Evolutionary conservation across 2,329 filamentous ascomycete species (phyloP).

Genomic region (Macrophomina pseudophaseolina): DNA sequence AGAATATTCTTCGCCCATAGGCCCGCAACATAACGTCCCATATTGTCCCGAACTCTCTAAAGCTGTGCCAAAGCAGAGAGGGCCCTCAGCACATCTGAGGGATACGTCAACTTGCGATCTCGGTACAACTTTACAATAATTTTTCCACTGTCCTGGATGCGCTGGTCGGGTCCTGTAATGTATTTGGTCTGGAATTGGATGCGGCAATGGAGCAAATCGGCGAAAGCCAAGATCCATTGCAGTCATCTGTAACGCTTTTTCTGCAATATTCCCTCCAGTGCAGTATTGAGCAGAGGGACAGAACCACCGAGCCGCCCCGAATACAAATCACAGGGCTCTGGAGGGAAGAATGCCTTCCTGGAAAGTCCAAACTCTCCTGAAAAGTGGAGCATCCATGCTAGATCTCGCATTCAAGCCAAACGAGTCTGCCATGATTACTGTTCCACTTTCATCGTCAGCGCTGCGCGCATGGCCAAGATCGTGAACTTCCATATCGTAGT

Average conservation of each 20-base stretch:
- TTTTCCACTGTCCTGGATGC: neutral
- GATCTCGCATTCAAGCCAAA: neutral
- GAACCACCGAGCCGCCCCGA: conserved; percentile 11
- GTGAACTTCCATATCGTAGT: neutral
- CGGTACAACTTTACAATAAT: neutral
- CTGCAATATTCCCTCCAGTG: neutral
- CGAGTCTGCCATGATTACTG: neutral
- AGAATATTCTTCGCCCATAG: conserved; percentile 9
- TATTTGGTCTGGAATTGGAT: neutral
- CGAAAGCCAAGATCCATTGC: neutral
- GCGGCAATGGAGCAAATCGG: neutral
- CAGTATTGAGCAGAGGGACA: neutral
- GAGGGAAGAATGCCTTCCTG: conserved; percentile 25
- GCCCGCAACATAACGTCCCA: conserved; percentile 1
- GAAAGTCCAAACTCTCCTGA: conserved; percentile 24
- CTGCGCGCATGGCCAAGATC: neutral
- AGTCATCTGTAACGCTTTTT: neutral
- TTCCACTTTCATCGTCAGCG: neutral
- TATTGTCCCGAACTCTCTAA: neutral
- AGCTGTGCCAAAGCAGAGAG: conserved; percentile 15
- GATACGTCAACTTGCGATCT: conserved; percentile 9
- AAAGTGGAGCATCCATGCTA: neutral
- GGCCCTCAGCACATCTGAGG: neutral
- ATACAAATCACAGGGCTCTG: conserved; percentile 20
- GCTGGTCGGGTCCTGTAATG: neutral